A percentile compares a stretch with the other conserved stretches of the same genome.
Conservation (phyloP, 2,329 filamentous ascomycete species). For the Aschersonia sp. region DNA sequence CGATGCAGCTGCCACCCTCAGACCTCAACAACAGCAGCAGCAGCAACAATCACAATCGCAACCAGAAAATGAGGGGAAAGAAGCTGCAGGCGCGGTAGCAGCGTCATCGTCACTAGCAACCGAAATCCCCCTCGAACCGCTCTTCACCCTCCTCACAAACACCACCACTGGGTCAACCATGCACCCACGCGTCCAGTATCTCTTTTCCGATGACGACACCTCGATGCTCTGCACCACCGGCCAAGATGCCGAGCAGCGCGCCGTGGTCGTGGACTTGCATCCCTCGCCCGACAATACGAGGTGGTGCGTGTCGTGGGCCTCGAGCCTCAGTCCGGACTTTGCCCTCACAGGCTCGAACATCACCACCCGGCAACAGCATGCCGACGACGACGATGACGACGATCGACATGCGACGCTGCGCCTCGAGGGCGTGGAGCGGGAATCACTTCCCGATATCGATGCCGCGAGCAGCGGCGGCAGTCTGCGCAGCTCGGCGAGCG, state of each 20-base stretch:
- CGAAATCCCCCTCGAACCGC: constrained; percentile 46
- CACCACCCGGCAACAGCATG: constrained; percentile 18
- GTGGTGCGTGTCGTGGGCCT: constrained; percentile 49
- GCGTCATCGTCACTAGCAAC: too few relatives aligned
- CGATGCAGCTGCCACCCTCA: too few relatives aligned
- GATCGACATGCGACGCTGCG: constrained; percentile 16
- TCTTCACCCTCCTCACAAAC: constrained; percentile 79
- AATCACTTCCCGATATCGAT: constrained; percentile 11
- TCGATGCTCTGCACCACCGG: constrained; percentile 54
- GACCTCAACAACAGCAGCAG: too few relatives aligned
- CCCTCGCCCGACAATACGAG: constrained; percentile 22
- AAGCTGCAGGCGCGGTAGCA: too few relatives aligned
- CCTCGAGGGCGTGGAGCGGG: constrained; percentile 23
- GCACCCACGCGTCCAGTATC: constrained; percentile 79
- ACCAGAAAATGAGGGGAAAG: too few relatives aligned
- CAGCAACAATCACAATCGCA: too few relatives aligned
- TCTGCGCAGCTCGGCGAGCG: constrained; percentile 14
- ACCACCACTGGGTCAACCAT: constrained; percentile 56
- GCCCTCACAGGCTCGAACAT: constrained; percentile 27
- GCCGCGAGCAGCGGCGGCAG: constrained; percentile 8
- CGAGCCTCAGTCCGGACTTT: constrained; percentile 64
- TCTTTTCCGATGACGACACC: constrained; percentile 84
- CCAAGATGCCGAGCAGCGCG: constrained; percentile 22
- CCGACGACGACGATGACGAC: constrained; percentile 22
- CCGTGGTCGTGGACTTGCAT: constrained; percentile 41